Evolutionary conservation across 352 stramenopile genomes (phyloP).

Genomic region (Globisporangium lucens): DNA sequence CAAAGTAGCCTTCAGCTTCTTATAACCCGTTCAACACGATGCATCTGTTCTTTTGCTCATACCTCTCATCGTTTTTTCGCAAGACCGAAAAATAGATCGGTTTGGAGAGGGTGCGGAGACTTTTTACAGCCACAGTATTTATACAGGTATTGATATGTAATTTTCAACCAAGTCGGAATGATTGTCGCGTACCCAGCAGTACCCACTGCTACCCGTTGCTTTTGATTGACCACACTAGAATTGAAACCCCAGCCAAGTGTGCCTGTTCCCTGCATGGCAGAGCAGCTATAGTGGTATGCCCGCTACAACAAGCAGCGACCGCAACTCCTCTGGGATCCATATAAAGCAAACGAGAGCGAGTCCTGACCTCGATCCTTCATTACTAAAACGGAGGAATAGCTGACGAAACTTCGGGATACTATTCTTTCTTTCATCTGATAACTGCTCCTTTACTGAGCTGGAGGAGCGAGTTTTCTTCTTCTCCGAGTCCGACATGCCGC

Average conservation of each 20-base stretch:
- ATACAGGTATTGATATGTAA: too few relatives aligned
- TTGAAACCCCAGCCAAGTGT: not conserved
- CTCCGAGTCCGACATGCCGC: too few relatives aligned
- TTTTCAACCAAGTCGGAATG: too few relatives aligned
- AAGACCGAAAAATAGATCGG: too few relatives aligned
- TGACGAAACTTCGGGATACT: too few relatives aligned
- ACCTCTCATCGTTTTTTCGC: too few relatives aligned
- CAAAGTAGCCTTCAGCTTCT: too few relatives aligned
- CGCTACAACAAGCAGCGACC: not conserved
- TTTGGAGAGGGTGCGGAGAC: too few relatives aligned
- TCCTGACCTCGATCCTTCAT: not conserved
- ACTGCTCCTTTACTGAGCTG: not conserved
- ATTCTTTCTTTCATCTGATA: not conserved
- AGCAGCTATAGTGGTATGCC: not conserved
- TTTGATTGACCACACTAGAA: not conserved
- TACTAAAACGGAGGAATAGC: not conserved
- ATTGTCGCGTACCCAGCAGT: not conserved
- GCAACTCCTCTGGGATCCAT: not conserved
- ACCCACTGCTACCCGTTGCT: not conserved
- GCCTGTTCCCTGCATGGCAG: not conserved
- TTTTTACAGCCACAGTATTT: too few relatives aligned
- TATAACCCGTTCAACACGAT: too few relatives aligned
- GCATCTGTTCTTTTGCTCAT: too few relatives aligned
- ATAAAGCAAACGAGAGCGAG: not conserved
- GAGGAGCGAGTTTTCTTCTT: too few relatives aligned